Base-by-base conservation (phyloP, 257 asterid genomes). In the Solanum etuberosum region DNA sequence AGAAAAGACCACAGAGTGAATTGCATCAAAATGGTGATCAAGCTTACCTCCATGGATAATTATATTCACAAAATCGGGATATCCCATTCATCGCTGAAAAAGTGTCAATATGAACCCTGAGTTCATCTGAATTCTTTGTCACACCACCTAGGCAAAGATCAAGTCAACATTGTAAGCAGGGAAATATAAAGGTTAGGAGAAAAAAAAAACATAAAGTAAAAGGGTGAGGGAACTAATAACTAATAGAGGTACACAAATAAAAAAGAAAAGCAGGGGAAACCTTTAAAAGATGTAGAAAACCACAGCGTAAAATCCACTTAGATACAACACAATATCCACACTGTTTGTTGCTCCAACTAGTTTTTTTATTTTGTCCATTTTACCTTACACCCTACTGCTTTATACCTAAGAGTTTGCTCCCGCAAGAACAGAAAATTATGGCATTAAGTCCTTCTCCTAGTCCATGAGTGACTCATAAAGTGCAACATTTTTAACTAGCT, bases 71-170 rank as follows among this genome's bases (percentile, higher is more conserved):
- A 90, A 97, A 97, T 83, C 99, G 98, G 27, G 99, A 95, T 86
- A 97, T 92, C 70, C 99, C 99, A 89, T 93, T 97, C 95, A 95
- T 95, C 68, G 98, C 98, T 68, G 98, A 93, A 85, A 91, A 94
- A 68, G 98, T 93, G 93, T 97, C 99, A 81, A 97, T 90, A 78
- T 97, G 99, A 90, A 97, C 98, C 91, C 92, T 89, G 48, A 91
- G 88, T 90, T 94, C 97, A 88, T 89, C 88, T 51, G 94, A 90
- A 81, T 90, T 89, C 88, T 91, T 91, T 71, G 91, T 81, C 59
- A 86, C 54, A 83, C 91, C 88, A 72, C 94, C 99, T 97, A 93
- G 80, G 81, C 89, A 83, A 81, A 72, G 88, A 65, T 85, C 29
- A 83, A 43, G 74, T 76, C 43, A 61, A 76, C 59, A 21, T 84